phyloP scores from a whole-genome alignment of 495 filamentous ascomycete species.

The Hypoxylon lenormandii region DNA sequence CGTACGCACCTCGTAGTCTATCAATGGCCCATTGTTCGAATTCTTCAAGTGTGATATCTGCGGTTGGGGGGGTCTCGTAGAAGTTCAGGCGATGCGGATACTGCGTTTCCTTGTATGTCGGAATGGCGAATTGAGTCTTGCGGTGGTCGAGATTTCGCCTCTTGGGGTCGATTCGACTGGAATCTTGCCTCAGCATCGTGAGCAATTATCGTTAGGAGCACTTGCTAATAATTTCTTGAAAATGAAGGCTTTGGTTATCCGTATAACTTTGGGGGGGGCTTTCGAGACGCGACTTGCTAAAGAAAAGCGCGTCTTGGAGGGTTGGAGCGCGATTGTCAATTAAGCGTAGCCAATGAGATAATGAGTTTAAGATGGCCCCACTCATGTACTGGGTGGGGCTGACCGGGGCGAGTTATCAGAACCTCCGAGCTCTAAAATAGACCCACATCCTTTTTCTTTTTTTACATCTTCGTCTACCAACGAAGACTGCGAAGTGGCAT shows the following conservation, averaged over 20 bases:
- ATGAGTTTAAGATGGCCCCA: not conserved
- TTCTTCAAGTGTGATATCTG: constrained; percentile 94
- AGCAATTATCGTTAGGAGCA: constrained; percentile 7
- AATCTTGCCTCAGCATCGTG: constrained; percentile 79
- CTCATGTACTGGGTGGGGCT: not conserved
- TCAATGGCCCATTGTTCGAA: constrained; percentile 99
- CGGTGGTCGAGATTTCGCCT: constrained; percentile 80
- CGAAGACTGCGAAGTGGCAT: too few species aligned
- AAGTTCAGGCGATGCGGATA: constrained; percentile 92
- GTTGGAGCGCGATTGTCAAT: constrained; percentile 40
- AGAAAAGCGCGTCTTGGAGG: constrained; percentile 30
- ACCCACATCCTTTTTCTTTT: too few species aligned
- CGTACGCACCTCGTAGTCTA: constrained; percentile 77
- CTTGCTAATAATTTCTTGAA: not conserved
- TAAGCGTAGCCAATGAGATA: constrained; percentile 35
- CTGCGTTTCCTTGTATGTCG: constrained; percentile 75
- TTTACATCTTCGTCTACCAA: too few species aligned
- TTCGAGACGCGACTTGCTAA: constrained; percentile 33
- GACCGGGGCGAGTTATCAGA: too few species aligned
- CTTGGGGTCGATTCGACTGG: constrained; percentile 82
- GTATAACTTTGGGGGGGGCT: constrained; percentile 10
- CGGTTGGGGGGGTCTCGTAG: constrained; percentile 87
- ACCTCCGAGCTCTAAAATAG: too few species aligned
- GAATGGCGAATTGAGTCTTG: constrained; percentile 84
- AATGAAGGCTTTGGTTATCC: constrained; percentile 21